These are phyloP conservation scores for Aurifilum marmelostoma DNA, from an alignment of 2,329 filamentous ascomycete genomes.

Conservation along the genomic window DNA sequence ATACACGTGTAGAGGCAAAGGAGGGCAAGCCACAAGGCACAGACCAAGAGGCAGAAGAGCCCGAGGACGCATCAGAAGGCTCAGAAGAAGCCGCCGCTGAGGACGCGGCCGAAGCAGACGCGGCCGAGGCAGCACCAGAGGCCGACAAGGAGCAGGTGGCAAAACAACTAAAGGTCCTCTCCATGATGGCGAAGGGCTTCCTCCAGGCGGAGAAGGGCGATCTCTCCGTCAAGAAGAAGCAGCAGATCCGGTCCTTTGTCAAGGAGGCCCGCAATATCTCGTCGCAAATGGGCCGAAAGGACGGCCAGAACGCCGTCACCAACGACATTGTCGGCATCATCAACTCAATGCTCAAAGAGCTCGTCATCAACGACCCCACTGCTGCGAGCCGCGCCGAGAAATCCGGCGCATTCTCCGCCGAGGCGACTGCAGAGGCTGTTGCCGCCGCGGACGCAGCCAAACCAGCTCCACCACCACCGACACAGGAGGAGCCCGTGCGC, in stretches of 20 bases:
- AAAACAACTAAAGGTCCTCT: slow-evolving; percentile 52
- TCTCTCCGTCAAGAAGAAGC: slow-evolving; percentile 73
- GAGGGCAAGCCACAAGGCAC: slow-evolving; percentile 28
- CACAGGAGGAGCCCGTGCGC: slow-evolving; percentile 3
- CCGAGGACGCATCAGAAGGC: slow-evolving; percentile 38
- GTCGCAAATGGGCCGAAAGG: slow-evolving; percentile 48
- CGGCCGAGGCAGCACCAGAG: slow-evolving; percentile 31
- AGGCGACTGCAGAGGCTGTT: slow-evolving; percentile 22
- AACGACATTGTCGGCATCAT: slow-evolving; percentile 58
- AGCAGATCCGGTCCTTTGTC: slow-evolving; percentile 73
- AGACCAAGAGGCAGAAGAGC: slow-evolving; percentile 32
- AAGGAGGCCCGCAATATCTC: slow-evolving; percentile 67
- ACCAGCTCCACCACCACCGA: slow-evolving; percentile 1
- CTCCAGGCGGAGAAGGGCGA: slow-evolving; percentile 34
- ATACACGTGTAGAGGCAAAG: slow-evolving; percentile 12
- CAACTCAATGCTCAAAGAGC: slow-evolving; percentile 50
- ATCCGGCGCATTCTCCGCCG: slow-evolving; percentile 31
- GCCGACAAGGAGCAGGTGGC: slow-evolving; percentile 21
- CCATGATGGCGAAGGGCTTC: slow-evolving; percentile 46
- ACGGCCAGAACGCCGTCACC: slow-evolving; percentile 41
- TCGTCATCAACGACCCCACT: slow-evolving; percentile 43
- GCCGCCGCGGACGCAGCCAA: slow-evolving; percentile 9
- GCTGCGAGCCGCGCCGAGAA: slow-evolving; percentile 23
- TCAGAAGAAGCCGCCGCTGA: slow-evolving; percentile 24
- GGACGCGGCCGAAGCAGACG: slow-evolving; percentile 21